These are phyloP conservation scores for Pseudopyrenochaeta lycopersici DNA, from an alignment of 2,329 filamentous ascomycete species.

Conservation along the genomic window DNA sequence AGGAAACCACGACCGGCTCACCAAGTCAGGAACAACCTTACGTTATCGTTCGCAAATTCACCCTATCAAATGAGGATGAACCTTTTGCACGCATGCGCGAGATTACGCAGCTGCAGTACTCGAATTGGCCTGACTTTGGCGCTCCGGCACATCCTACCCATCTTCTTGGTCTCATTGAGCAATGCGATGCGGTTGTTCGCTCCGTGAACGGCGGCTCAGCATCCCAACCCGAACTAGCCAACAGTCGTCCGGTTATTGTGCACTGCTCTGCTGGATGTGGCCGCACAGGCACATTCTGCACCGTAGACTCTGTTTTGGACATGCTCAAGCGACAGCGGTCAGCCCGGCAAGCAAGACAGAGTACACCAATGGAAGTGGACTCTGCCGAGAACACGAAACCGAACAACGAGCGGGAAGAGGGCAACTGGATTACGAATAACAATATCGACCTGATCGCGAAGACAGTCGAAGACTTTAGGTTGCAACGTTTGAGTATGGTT, in stretches of 20 bases:
- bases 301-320: conserved; percentile 93
- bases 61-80: conserved; percentile 76
- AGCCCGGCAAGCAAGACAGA: conserved; percentile 44
- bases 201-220: conserved; percentile 57
- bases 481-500: conserved; percentile 93
- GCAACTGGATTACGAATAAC: conserved; percentile 74
- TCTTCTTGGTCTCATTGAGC: conserved; percentile 86
- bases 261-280: conserved; percentile 97
- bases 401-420: conserved; percentile 53
- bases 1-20: conserved; percentile 33
- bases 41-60: conserved; percentile 87
- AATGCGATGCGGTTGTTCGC: conserved; percentile 77
- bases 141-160: conserved; percentile 89
- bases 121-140: conserved; percentile 97
- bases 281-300: conserved; percentile 94
- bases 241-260: conserved; percentile 78
- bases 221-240: conserved; percentile 64
- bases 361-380: conserved; percentile 55
- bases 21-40: conserved; percentile 69
- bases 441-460: conserved; percentile 81
- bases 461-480: conserved; percentile 89
- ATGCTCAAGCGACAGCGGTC: conserved; percentile 88
- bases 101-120: conserved; percentile 93
- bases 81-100: conserved; percentile 90
- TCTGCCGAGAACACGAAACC: conserved; percentile 16